Evolutionary conservation across 768 basidiomycete genomes (phyloP), one percentile per base, ranked within the genome.

Genomic region (Suillus subaureus): DNA sequence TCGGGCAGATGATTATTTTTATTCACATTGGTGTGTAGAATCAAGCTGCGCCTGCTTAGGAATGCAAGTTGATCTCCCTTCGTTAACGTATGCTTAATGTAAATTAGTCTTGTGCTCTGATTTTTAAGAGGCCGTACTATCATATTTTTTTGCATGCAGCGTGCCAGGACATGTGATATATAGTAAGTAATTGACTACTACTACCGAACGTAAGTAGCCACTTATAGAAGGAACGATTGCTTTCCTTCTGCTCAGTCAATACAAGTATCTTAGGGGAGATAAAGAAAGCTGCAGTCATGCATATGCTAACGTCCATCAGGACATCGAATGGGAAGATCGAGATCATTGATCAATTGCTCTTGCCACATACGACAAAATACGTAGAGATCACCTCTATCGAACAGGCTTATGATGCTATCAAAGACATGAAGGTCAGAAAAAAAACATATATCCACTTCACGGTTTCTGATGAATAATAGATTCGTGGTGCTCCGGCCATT

Each of bases 401-500:
- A 61, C 87, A 94, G 37, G 96, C 96, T 0, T 91, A 93, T 78
- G 92, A 95, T 72, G 96, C 96, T 21, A 98, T 98, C 79, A 96
- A 94, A 79, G 84, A 90, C 18, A 99, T 99, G 96, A 96, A 95
- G 85, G 94, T 90, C 65, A 23, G 74, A 67, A 51, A 26, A 51
- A n/a, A 13, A 18, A 39, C 6, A 31, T n/a, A 57, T 47, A 33
- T 61, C 61, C 39, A 65, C 37, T 45, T 15, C 28, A 21, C n/a
- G 4, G 35, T 26, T n/a, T 54, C 52, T 23, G n/a, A 28, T 63
- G n/a, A 33, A 8, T 6, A 13, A 26, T 67, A 89, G 87, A 92
- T 92, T 69, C 89, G 97, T 57, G 96, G 96, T 6, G 97, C 96
- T 6, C 96, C 96, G 1, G 97, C 96, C 21, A 98, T 99, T 54